phyloP scores from a whole-genome alignment of 2,329 filamentous ascomycete genomes.

The Fusarium brevicatenulatum region DNA sequence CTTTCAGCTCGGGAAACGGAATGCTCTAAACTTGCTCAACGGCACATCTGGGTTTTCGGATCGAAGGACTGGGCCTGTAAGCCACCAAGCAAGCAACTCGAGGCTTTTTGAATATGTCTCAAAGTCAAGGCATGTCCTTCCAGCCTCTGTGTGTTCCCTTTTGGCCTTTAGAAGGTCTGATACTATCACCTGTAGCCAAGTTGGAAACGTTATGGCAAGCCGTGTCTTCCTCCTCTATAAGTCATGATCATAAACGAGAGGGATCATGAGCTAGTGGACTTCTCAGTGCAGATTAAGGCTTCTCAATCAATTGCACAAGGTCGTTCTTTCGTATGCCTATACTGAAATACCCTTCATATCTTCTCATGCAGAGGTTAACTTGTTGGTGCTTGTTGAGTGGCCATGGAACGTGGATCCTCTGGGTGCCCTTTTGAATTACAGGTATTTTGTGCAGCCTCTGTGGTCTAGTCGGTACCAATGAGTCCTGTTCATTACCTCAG shows the following conservation, averaged over 20 bases:
- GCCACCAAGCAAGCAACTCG: slow-evolving; percentile 5
- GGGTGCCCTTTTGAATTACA: not conserved
- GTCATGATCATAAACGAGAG: not conserved
- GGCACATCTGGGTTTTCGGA: not conserved
- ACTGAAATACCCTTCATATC: not conserved
- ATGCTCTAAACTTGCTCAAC: slow-evolving; percentile 1
- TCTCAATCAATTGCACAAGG: not conserved
- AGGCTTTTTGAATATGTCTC: not conserved
- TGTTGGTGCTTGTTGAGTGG: not conserved
- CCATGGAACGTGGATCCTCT: not conserved
- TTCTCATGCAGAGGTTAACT: not conserved
- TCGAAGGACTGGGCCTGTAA: not conserved
- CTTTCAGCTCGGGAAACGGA: not conserved
- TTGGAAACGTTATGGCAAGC: not conserved
- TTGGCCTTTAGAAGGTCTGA: not conserved
- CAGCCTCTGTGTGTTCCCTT: not conserved
- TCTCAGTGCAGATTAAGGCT: slow-evolving; percentile 4
- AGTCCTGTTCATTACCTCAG: not conserved
- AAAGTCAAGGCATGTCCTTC: not conserved
- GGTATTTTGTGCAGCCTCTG: not conserved
- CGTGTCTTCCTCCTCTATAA: not conserved
- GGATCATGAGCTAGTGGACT: slow-evolving; percentile 3
- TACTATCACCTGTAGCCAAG: not conserved
- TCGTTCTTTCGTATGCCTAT: not conserved
- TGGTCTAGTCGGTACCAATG: not conserved